phyloP scores from a whole-genome alignment of 805 yeast genomes.

The Scheffersomyces coipomensis region DNA sequence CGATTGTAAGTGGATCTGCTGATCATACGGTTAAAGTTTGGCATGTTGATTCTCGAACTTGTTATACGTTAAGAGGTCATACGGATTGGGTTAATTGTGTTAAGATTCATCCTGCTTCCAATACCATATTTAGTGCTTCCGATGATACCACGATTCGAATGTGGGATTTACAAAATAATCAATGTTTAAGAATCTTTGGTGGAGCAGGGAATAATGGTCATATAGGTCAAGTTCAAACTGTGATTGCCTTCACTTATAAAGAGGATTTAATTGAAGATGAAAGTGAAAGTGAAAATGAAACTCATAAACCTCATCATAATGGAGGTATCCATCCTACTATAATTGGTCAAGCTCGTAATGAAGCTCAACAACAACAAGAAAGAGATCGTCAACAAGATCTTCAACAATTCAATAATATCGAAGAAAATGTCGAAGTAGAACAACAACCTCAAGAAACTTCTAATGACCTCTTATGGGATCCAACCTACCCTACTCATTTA shows the following conservation, averaged over 20 bases:
- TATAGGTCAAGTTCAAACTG: constrained; percentile 91
- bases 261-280: constrained; percentile 53
- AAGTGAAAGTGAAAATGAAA: constrained; percentile 38
- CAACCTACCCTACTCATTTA: constrained; percentile 73
- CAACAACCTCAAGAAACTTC: not conserved
- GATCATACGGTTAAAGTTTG: constrained; percentile 91
- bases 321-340: constrained; percentile 12
- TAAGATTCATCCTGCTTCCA: constrained; percentile 75
- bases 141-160: constrained; percentile 91
- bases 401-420: not conserved
- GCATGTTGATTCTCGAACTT: constrained; percentile 92
- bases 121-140: constrained; percentile 79
- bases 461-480: constrained; percentile 14
- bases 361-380: not conserved
- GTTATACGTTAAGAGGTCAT: constrained; percentile 92
- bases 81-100: constrained; percentile 90
- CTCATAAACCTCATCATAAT: constrained; percentile 12
- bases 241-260: constrained; percentile 76
- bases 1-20: constrained; percentile 91
- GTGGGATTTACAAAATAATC: constrained; percentile 88
- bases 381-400: not conserved
- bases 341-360: no score
- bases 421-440: not conserved
- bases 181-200: constrained; percentile 77
- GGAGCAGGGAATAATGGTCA: constrained; percentile 77